A percentile compares a stretch with the other conserved stretches of the same genome.
These are phyloP conservation scores for Candida palmyrensis DNA, from an alignment of 805 yeast genomes.

Conservation along the genomic window DNA sequence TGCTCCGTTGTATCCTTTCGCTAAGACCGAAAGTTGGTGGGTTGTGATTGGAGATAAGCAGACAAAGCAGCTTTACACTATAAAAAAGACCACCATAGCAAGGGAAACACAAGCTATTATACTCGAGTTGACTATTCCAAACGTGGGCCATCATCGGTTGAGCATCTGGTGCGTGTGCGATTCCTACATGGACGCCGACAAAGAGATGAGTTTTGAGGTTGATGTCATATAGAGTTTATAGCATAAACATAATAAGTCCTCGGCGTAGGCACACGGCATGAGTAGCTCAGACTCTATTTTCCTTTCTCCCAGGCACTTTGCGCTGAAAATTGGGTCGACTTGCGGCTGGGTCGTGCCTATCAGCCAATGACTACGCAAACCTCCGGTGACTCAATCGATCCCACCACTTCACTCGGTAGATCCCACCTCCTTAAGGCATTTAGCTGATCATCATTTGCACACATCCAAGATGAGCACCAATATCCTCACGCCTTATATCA, in stretches of 20 bases:
- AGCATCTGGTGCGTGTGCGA: slow-evolving; percentile 87
- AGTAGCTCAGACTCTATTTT: no score
- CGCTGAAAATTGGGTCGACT: no score
- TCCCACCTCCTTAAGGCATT: no score
- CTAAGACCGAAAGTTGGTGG: slow-evolving; percentile 81
- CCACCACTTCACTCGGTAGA: no score
- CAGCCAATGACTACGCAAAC: no score
- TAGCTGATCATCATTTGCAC: no score
- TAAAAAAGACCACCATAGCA: slow-evolving; percentile 56
- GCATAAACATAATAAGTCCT: no score
- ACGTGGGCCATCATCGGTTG: slow-evolving; percentile 55
- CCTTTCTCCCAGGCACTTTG: no score
- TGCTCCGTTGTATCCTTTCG: slow-evolving; percentile 53
- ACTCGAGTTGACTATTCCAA: slow-evolving; percentile 54
- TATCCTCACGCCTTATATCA: slow-evolving; percentile 53
- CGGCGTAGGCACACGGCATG: no score
- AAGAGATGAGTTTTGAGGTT: slow-evolving; percentile 58
- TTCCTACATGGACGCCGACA: slow-evolving; percentile 89
- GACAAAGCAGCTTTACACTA: slow-evolving; percentile 61
- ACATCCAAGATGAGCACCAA: no score
- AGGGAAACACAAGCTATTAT: slow-evolving; percentile 48
- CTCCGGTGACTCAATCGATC: no score
- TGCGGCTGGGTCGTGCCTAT: no score
- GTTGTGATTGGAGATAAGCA: slow-evolving; percentile 68
- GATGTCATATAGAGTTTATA: slow-evolving; percentile 29